phyloP scores from a whole-genome alignment of 2,329 filamentous ascomycete genomes.

The Claviceps humidiphila region DNA sequence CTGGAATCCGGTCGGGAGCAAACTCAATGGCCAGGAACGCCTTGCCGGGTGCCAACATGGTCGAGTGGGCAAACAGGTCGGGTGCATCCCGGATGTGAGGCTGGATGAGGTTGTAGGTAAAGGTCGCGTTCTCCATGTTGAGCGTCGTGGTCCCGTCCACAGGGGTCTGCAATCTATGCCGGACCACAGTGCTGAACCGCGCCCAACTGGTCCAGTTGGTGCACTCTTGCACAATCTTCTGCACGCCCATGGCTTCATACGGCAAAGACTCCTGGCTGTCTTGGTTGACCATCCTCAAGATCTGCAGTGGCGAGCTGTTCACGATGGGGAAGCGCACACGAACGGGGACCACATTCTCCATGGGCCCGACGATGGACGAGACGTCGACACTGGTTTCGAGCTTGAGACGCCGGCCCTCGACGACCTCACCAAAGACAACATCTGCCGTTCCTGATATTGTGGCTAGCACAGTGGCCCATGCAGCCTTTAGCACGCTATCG shows the following conservation, averaged over 20 bases:
- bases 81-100: constrained; percentile 27
- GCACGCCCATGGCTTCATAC: constrained; percentile 37
- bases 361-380: constrained; percentile 32
- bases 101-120: constrained; percentile 29
- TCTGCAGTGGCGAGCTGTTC: constrained; percentile 32
- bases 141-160: constrained; percentile 26
- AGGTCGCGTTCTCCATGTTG: constrained; percentile 31
- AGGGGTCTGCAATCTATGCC: constrained; percentile 26
- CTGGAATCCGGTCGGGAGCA: constrained; percentile 29
- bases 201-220: constrained; percentile 41
- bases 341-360: constrained; percentile 34
- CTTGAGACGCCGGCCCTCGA: constrained; percentile 32
- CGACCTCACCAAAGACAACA: constrained; percentile 42
- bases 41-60: constrained; percentile 20
- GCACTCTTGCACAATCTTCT: constrained; percentile 38
- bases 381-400: constrained; percentile 42
- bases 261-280: constrained; percentile 34
- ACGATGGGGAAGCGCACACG: constrained; percentile 31
- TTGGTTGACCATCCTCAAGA: constrained; percentile 34
- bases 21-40: constrained; percentile 32
- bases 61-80: constrained; percentile 33
- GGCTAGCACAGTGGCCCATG: constrained; percentile 43
- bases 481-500: constrained; percentile 41
- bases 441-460: constrained; percentile 35
- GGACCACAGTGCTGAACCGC: constrained; percentile 39